A percentile compares a stretch with the other conserved stretches of the same genome.
Evolutionary conservation across 1,284 basidiomycete genomes (phyloP).

Genomic region (Golubevia pallescens): DNA sequence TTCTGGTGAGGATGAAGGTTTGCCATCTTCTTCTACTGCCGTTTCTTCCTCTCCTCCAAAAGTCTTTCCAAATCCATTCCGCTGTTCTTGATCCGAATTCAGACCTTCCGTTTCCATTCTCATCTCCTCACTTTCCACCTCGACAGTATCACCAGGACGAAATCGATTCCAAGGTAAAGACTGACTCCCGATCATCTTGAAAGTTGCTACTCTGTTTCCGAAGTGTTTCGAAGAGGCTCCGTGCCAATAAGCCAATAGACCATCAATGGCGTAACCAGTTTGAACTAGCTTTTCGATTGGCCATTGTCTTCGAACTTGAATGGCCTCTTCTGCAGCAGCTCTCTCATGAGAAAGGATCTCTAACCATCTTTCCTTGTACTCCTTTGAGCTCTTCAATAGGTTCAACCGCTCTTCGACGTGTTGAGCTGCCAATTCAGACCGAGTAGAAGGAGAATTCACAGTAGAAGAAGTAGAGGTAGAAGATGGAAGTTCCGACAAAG

Average conservation of each 20-base stretch:
- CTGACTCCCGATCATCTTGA: conserved; percentile 35
- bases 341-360: conserved; percentile 34
- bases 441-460: background rate
- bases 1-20: too few species aligned
- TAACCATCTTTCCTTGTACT: conserved; percentile 34
- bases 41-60: background rate
- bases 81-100: background rate
- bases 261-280: conserved; percentile 28
- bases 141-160: conserved; percentile 7
- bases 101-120: background rate
- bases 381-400: conserved; percentile 5
- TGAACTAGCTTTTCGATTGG: conserved; percentile 8
- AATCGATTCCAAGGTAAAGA: conserved; percentile 8
- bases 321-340: conserved; percentile 26
- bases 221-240: conserved; percentile 29
- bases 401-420: background rate
- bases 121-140: background rate
- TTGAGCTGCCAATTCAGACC: background rate
- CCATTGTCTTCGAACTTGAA: conserved; percentile 28
- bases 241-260: conserved; percentile 53
- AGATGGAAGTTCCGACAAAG: background rate
- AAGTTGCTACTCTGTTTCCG: conserved; percentile 44
- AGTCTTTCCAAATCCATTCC: background rate
- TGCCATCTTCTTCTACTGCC: background rate
- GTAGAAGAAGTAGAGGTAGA: background rate